Evolutionary conservation across 495 filamentous ascomycete species (phyloP).

Genomic region (Penicillium paxilli): DNA sequence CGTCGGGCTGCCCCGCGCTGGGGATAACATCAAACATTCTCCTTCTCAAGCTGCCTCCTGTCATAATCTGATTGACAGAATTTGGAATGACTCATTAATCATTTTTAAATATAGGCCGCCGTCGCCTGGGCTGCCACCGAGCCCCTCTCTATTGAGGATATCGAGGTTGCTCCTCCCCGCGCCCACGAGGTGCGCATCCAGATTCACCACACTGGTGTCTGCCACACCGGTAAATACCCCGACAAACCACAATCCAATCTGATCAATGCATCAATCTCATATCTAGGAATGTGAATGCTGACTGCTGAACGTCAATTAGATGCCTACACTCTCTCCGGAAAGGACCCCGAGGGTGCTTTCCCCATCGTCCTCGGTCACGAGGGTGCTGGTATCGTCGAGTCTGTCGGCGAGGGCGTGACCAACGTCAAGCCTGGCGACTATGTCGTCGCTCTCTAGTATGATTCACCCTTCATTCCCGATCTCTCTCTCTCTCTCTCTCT

Average conservation of each 20-base stretch:
- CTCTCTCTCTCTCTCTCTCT: no score
- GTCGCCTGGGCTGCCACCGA: slow-evolving; percentile 95
- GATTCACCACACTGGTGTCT: slow-evolving; percentile 96
- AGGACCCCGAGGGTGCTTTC: slow-evolving; percentile 98
- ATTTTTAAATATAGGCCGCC: slow-evolving; percentile 63
- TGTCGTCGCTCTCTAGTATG: slow-evolving; percentile 93
- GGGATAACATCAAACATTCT: neutral
- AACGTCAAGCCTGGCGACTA: slow-evolving; percentile 79
- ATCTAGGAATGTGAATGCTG: neutral
- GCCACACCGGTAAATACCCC: slow-evolving; percentile 82
- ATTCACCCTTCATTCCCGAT: neutral
- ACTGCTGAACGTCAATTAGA: slow-evolving; percentile 57
- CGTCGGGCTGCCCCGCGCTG: slow-evolving; percentile 11
- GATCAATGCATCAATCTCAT: neutral
- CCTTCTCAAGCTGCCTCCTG: neutral
- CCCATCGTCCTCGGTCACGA: slow-evolving; percentile 95
- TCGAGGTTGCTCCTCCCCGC: slow-evolving; percentile 89
- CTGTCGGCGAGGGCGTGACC: slow-evolving; percentile 92
- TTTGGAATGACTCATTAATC: neutral
- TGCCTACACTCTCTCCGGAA: slow-evolving; percentile 96
- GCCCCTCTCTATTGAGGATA: slow-evolving; percentile 82
- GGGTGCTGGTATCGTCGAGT: slow-evolving; percentile 96
- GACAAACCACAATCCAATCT: no score
- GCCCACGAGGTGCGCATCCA: slow-evolving; percentile 96
- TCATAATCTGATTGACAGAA: no score